Base-by-base conservation (phyloP, 2,329 filamentous ascomycete genomes). In the Thyridium curvatum region DNA sequence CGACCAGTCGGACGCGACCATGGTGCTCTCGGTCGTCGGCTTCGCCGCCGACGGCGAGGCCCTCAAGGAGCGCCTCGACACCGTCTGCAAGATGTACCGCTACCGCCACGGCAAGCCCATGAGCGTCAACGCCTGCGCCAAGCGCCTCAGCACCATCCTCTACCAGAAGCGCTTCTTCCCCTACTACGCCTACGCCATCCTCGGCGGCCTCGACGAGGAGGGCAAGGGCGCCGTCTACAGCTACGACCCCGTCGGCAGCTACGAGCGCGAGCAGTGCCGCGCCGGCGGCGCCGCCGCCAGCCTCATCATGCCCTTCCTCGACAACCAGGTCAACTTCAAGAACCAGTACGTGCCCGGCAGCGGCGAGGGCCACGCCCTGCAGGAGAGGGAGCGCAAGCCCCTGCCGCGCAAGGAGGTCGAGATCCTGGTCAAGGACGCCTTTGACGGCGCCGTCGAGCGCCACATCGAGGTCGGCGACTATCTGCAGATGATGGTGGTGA, bases 271-370 rank as follows among this genome's bases (percentile, higher is more conserved):
- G 69, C 87, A 94, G 69, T 96, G 90, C 69, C 82, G 91, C 49
- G 90, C 93, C 29, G 93, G 87, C 32, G 93, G 93, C 53, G 90
- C 93, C 12, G 90, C 90, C 15, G 84, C 88, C 39, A 93, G 86
- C 56, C 69, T 98, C 64, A 98, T 98, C 66, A 98, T 96, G 86
- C 93, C 93, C 2, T 98, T 98, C 74, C 69, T 98, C 57, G 93
- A 98, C 65, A 98, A 98, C 64, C 94, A 98, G 68, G 93, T 98
- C 71, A 97, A 97, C 71, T 91, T 91, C 74, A 98, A 96, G 78
- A 98, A 98, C 64, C 91, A 96, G 71, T 94, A 95, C 61, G 74
- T 93, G 40, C 89, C 91, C 10, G 86, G 84, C 34, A 91, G 86
- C 53, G 89, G 88, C 41, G 76, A 78, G 44, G 91, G 91, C 32